Conservation (phyloP, 179 eudicot genomes). For the Heliamphora pulchella region DNA sequence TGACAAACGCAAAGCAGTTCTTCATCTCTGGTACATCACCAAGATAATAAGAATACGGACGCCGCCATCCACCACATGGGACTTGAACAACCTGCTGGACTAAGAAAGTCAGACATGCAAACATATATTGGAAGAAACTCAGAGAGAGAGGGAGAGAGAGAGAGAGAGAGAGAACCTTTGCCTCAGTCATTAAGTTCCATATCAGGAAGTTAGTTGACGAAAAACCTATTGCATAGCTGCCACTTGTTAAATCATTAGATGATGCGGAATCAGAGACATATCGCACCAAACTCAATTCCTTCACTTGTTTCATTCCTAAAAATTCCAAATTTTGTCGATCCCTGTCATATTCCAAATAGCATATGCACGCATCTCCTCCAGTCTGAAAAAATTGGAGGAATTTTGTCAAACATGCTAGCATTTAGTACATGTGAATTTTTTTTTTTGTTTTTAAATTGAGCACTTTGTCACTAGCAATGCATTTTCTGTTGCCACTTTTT, state of each 20-base stretch:
- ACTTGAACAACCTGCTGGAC: slow-evolving; percentile 65
- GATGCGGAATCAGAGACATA: slow-evolving; percentile 35
- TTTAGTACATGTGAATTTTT: too few relatives aligned
- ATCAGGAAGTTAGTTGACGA: slow-evolving; percentile 78
- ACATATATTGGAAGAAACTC: slow-evolving; percentile 8
- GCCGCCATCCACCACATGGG: slow-evolving; percentile 99
- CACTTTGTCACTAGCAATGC: not conserved
- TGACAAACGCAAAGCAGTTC: slow-evolving; percentile 81
- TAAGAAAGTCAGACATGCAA: not conserved
- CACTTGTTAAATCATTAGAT: slow-evolving; percentile 32
- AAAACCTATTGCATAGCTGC: slow-evolving; percentile 76
- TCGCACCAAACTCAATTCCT: slow-evolving; percentile 71
- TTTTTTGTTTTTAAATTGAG: too few relatives aligned
- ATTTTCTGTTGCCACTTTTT: not conserved
- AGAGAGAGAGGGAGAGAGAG: not conserved
- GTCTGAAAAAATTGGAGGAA: slow-evolving; percentile 38
- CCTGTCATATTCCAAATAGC: slow-evolving; percentile 71
- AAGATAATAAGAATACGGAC: slow-evolving; percentile 84
- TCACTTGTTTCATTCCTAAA: slow-evolving; percentile 86
- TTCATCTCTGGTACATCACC: slow-evolving; percentile 66
- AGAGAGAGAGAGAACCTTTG: slow-evolving; percentile 49
- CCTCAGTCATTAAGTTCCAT: slow-evolving; percentile 73
- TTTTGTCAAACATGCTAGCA: too few relatives aligned
- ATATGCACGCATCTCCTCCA: slow-evolving; percentile 98
- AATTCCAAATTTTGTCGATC: slow-evolving; percentile 55